phyloP scores from a whole-genome alignment of 1,284 basidiomycete genomes.

The Cryptococcus amylolentus region DNA sequence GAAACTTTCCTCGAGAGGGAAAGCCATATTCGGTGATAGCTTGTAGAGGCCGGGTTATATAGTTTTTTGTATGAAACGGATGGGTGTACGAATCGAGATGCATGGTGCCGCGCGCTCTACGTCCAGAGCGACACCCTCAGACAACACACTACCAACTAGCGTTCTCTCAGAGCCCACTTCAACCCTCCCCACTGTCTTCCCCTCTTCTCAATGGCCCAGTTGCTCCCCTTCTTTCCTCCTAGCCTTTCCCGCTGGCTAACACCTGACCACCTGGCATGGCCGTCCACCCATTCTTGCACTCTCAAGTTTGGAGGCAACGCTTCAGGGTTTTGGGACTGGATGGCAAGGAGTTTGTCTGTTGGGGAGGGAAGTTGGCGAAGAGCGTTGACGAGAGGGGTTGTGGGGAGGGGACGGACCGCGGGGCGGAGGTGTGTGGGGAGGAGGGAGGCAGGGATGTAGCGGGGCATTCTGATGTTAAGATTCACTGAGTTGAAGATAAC shows the following conservation, averaged over 20 bases:
- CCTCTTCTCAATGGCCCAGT: conserved; percentile 6
- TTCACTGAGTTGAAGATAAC: too few relatives aligned
- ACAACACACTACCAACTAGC: conserved; percentile 3
- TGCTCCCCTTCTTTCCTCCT: conserved; percentile 15
- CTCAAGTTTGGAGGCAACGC: conserved; percentile 15
- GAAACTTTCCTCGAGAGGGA: conserved; percentile 28
- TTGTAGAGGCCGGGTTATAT: neutral
- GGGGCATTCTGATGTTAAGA: conserved; percentile 9
- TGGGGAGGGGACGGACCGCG: conserved; percentile 5
- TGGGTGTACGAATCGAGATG: neutral
- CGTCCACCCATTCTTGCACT: conserved; percentile 21
- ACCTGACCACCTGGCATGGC: conserved; percentile 13
- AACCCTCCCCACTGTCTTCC: conserved; percentile 19
- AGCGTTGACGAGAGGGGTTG: conserved; percentile 4
- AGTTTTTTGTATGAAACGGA: neutral
- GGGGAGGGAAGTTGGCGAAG: conserved; percentile 12
- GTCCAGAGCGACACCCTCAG: neutral
- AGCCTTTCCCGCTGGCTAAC: conserved; percentile 12
- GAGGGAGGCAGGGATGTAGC: conserved; percentile 17
- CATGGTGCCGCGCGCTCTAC: neutral
- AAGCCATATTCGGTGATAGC: conserved; percentile 38
- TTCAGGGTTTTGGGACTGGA: neutral
- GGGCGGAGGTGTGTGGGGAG: conserved; percentile 11
- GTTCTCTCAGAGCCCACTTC: conserved; percentile 22
- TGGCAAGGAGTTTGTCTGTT: conserved; percentile 8